Evolutionary conservation across 768 basidiomycete species (phyloP), one percentile per base, ranked within the genome.

Genomic region (Boletus sp.): DNA sequence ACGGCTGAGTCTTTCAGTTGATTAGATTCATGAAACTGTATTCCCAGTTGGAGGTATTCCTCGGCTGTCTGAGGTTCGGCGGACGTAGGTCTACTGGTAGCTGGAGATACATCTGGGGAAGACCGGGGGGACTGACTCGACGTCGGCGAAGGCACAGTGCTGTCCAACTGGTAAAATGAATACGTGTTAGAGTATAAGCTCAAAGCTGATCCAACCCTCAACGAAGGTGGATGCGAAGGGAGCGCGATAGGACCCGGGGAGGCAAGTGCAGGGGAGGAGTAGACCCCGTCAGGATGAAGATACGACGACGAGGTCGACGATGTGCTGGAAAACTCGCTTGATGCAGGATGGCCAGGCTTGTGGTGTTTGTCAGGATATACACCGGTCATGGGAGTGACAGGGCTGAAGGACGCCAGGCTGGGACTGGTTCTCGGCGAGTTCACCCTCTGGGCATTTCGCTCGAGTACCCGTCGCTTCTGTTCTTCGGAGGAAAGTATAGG

Each of bases 1-100:
- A 68, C 64, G 0, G 88, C 90, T 11, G 86, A 85, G 61, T 89
- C 87, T 42, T 67, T 65, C 5, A 93, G 74, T 40, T 82, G 77
- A 66, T 90, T 85, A 30, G 83, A 81, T 69, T 91, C 86, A 62
- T 93, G 90, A 64, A 83, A 82, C 59, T 79, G 77, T 58, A 93
- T 93, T 6, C 90, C 90, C 10, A 89, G 75, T 57, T 87, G 84
- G 39, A 93, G 77, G 58, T 77, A 88, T 34, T 88, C 83, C 54
- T 87, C 80, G 3, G 90, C 77, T 14, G 81, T 82, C 40, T 63
- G 57, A 7, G 62, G 55, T 34, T 70, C 57, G 5, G 53, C 35
- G 17, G 67, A 59, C 30, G 57, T 46, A n/a, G 62, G 35, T 38
- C 59, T 48, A 50, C 58, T 66, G 27, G 41, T 37, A 42, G 43